These are phyloP conservation scores for Colletotrichum sp. DNA, from an alignment of 2,329 filamentous ascomycete species.

Conservation along the genomic window DNA sequence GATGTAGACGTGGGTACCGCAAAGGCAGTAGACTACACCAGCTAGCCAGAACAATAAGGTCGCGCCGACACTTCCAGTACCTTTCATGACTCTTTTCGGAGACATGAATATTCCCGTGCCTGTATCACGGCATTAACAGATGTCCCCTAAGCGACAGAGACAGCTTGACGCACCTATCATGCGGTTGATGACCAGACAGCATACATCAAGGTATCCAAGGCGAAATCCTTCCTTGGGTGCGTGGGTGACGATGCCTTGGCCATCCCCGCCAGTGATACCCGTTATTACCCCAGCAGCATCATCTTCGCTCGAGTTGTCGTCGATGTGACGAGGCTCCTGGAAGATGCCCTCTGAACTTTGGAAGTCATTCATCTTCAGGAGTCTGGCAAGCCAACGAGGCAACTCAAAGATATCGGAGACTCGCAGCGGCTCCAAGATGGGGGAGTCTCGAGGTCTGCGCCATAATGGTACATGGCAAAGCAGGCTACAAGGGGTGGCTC, in stretches of 20 bases:
- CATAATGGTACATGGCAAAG: not conserved
- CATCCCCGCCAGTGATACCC: not conserved
- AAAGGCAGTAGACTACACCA: slow-evolving; percentile 41
- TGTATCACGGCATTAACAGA: slow-evolving; percentile 5
- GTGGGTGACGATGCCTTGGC: slow-evolving; percentile 31
- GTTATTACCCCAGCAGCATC: slow-evolving; percentile 23
- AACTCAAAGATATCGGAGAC: not conserved
- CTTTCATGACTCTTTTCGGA: slow-evolving; percentile 35
- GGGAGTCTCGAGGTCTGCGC: not conserved
- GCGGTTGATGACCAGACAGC: slow-evolving; percentile 38
- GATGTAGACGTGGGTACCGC: slow-evolving; percentile 42
- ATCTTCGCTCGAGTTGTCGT: slow-evolving; percentile 20
- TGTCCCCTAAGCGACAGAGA: not conserved
- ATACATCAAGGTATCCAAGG: slow-evolving; percentile 39
- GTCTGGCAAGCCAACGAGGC: not conserved
- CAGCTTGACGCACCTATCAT: slow-evolving; percentile 37
- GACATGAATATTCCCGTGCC: slow-evolving; percentile 42
- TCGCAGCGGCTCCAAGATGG: not conserved
- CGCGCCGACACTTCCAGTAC: slow-evolving; percentile 35
- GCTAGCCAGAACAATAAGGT: slow-evolving; percentile 45
- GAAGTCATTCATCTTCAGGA: slow-evolving; percentile 31
- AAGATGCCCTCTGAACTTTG: slow-evolving; percentile 22
- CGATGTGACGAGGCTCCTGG: slow-evolving; percentile 2
- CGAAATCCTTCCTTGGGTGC: slow-evolving; percentile 38
- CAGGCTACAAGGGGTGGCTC: not conserved